Evolutionary conservation across 257 asterid genomes (phyloP), one percentile per base, ranked within the genome.

Genomic region (Vinca minor): DNA sequence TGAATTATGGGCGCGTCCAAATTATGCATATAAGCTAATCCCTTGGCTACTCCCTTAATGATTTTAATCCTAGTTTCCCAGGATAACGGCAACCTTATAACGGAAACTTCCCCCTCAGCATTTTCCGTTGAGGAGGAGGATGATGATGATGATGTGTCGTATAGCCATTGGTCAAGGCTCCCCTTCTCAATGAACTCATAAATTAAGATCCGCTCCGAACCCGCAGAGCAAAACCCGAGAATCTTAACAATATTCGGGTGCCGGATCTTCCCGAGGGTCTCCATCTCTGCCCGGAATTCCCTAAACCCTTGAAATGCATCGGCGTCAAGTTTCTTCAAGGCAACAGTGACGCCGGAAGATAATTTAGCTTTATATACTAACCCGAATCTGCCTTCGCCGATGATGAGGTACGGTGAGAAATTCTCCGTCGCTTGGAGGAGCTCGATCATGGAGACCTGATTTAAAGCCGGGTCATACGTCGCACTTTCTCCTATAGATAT

Each of bases 311-410:
- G 97, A 53, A 91, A 91, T 32, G 97, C 96, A 42, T 91, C 95
- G 7, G 79, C 76, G 46, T 85, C 73, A 39, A 91, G 89, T 75
- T 73, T 83, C 26, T 87, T 91, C 4, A 88, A 83, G 11, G 97
- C 97, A 39, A 91, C 96, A 10, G 76, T 36, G 0, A 73, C 65
- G 72, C 96, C 95, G 21, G 91, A 74, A 29, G 72, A 67, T 64
- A 91, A 83, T 0, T 78, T 79, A 54, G 97, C 97, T 70, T 75
- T 91, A 66, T 91, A 91, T 0, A 91, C 97, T 17, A 84, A 78
- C 69, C 97, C 97, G 72, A 91, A 91, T 32, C 97, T 83, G 0
- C 97, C 97, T 52, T 91, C 97, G 3, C 96, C 97, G 69, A 91
- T 80, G 3, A 91, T 83, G 29, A 83, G 84, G 21, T 88, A 94